Evolutionary conservation across 306 rosid genomes (phyloP).

Genomic region (Trifolium repens): DNA sequence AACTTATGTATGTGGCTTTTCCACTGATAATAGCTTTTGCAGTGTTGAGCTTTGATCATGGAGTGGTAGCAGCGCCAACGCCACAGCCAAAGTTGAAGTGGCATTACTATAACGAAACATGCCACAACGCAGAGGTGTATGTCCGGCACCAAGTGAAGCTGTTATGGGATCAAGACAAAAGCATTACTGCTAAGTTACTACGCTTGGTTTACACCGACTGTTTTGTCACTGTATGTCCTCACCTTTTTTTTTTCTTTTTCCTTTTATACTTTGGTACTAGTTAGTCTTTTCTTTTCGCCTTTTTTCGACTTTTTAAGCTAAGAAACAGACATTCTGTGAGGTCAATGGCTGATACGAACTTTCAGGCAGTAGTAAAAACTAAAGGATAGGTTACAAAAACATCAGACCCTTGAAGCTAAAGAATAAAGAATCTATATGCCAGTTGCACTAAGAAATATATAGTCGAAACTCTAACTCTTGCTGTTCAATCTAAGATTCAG

Average conservation of each 20-base stretch:
- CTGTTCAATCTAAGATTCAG: background rate
- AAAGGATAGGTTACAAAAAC: background rate
- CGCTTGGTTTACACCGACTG: conserved; percentile 76
- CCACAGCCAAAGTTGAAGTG: conserved; percentile 50
- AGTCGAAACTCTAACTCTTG: background rate
- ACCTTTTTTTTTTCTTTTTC: background rate
- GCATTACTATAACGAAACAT: conserved; percentile 67
- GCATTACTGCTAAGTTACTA: conserved; percentile 67
- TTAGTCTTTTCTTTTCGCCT: background rate
- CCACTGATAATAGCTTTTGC: conserved; percentile 43
- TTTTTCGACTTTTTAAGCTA: background rate
- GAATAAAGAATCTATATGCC: background rate
- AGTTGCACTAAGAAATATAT: background rate
- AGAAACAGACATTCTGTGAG: background rate
- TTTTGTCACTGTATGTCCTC: conserved; percentile 59
- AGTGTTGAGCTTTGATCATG: conserved; percentile 45
- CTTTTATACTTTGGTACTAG: background rate
- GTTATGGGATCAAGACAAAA: conserved; percentile 50
- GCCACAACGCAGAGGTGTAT: conserved; percentile 58
- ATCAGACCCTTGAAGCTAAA: background rate
- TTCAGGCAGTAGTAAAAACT: background rate
- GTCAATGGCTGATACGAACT: background rate
- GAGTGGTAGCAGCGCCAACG: conserved; percentile 35
- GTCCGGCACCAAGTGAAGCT: conserved; percentile 58
- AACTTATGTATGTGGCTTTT: conserved; percentile 26